Evolutionary conservation across 768 basidiomycete genomes (phyloP), one percentile per base, ranked within the genome.

Genomic region (Chiua virens): DNA sequence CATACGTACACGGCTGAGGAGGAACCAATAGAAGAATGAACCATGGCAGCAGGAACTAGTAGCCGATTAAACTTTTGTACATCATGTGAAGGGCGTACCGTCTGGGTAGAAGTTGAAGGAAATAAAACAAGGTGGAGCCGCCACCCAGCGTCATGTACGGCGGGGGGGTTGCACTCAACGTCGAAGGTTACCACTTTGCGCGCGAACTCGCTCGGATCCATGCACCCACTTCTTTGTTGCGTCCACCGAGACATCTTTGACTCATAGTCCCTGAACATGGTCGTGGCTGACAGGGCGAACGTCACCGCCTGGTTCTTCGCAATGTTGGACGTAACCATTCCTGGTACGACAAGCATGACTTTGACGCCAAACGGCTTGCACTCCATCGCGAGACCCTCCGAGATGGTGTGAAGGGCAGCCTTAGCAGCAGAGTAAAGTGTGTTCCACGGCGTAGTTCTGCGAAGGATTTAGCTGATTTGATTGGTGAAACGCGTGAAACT

Each of bases 321-420:
- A 44, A 91, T 76, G 57, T 89, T 86, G 4, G 87, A 88, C 44
- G 71, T 77, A 49, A 92, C n/a, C 73, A 4, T 77, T 8, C 85
- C 88, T 0, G 88, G 85, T 5, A 80, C 75, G 40, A 92, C 73
- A 53, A 86, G 82, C 63, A 90, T 71, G 37, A 91, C 87, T 21
- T 78, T 71, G 50, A 92, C 78, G 28, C 82, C 81, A 63, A 90
- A 80, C 0, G 88, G 86, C 37, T 74, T 77, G 67, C 82, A 82
- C 60, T 92, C 89, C 86, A 89, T 86, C 3, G 75, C 75, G 5
- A 91, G 75, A 0, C 79, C 77, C 36, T 90, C 80, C 43, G 80
- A 82, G 27, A 90, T 69, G 21, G 76, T 69, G 38, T 81, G 80
- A 4, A 84, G 62, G 0, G 83, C 82, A 0, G 84, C 78, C 61